These are phyloP conservation scores for Penicillium steckii DNA, from an alignment of 495 filamentous ascomycete genomes.

Conservation along the genomic window DNA sequence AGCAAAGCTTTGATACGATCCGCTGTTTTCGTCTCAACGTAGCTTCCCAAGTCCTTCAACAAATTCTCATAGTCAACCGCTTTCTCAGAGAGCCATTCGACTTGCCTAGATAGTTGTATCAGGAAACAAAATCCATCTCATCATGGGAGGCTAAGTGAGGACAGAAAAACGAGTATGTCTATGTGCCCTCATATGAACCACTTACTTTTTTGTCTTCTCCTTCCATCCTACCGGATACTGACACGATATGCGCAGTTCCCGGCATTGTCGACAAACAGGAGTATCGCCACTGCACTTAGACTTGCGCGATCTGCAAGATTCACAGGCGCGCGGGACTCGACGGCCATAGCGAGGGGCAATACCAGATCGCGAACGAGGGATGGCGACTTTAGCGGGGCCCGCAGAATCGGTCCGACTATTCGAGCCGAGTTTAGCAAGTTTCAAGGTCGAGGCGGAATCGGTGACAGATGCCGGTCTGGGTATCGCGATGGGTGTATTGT, in stretches of 20 bases:
- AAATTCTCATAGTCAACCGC: constrained; percentile 50
- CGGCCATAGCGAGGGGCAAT: constrained; percentile 37
- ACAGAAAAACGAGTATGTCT: too few relatives aligned
- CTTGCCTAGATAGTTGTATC: constrained; percentile 26
- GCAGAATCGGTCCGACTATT: background rate
- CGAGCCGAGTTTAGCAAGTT: background rate
- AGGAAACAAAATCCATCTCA: constrained; percentile 7
- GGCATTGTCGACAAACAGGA: constrained; percentile 59
- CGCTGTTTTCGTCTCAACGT: constrained; percentile 33
- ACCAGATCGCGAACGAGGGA: constrained; percentile 40
- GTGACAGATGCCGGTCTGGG: constrained; percentile 8
- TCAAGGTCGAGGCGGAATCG: constrained; percentile 7
- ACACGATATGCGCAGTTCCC: constrained; percentile 49
- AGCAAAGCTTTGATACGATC: constrained; percentile 38
- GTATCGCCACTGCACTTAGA: constrained; percentile 61
- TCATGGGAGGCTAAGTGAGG: too few relatives aligned
- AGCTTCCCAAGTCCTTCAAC: constrained; percentile 36
- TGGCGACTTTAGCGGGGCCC: constrained; percentile 41
- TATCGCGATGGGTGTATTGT: background rate
- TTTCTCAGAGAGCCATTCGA: constrained; percentile 45
- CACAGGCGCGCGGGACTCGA: constrained; percentile 59
- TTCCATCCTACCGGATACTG: constrained; percentile 57
- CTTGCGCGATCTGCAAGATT: constrained; percentile 69
- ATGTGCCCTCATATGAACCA: too few relatives aligned
- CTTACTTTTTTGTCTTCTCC: constrained; percentile 56